A percentile compares a stretch with the other conserved stretches of the same genome.
phyloP scores from a whole-genome alignment of 331 rosid genomes.

The Acacia pycnantha region DNA sequence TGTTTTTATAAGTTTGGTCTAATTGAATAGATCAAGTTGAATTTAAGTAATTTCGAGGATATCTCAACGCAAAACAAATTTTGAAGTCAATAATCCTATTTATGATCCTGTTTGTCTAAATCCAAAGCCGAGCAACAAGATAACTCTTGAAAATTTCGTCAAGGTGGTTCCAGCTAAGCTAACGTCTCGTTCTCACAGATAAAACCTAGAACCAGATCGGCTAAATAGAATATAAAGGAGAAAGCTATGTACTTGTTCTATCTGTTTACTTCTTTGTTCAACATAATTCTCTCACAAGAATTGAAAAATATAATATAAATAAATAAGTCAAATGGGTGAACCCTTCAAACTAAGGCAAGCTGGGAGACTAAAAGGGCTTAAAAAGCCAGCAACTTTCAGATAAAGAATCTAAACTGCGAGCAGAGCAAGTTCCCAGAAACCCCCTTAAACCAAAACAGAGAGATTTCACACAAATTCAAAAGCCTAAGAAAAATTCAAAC shows the following conservation, averaged over 20 bases:
- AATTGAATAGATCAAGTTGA: not conserved
- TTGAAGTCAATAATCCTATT: not conserved
- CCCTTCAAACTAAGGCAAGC: not conserved
- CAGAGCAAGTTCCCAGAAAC: not conserved
- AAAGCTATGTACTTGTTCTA: not conserved
- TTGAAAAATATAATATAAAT: not conserved
- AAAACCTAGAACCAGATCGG: constrained; percentile 25
- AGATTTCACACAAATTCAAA: not conserved
- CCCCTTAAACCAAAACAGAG: not conserved
- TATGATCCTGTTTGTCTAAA: not conserved
- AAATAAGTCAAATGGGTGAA: not conserved
- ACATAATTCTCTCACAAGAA: not conserved
- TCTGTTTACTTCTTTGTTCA: not conserved
- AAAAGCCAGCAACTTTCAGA: not conserved
- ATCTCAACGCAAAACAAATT: not conserved
- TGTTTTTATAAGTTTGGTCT: not conserved
- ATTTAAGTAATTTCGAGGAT: not conserved
- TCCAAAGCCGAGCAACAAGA: not conserved
- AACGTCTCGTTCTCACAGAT: constrained; percentile 18
- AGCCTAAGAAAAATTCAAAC: not conserved
- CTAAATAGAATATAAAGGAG: not conserved
- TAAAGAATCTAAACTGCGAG: not conserved
- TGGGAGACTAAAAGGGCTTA: not conserved
- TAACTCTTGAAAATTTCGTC: constrained; percentile 27
- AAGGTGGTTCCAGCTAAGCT: constrained; percentile 8